A percentile compares a stretch with the other conserved stretches of the same genome.
phyloP scores from a whole-genome alignment of 2,329 filamentous ascomycete species.

The Lecanicillium sp. region DNA sequence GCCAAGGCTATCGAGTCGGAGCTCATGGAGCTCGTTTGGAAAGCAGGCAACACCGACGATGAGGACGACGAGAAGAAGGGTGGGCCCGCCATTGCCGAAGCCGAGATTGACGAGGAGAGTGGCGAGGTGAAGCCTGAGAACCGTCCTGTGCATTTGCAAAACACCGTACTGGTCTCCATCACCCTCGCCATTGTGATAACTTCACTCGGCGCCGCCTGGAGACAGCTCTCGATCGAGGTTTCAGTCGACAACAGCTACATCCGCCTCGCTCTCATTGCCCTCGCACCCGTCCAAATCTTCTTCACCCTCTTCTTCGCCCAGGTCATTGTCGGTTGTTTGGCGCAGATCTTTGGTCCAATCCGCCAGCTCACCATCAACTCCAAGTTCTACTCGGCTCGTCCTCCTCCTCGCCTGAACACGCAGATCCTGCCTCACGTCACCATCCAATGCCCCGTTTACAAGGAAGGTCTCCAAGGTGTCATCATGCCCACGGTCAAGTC shows the following conservation, averaged over 20 bases:
- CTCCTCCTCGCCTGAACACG: constrained; percentile 53
- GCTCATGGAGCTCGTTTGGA: constrained; percentile 72
- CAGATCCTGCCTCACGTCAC: constrained; percentile 62
- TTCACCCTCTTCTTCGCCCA: constrained; percentile 78
- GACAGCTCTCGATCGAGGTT: constrained; percentile 61
- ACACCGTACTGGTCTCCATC: constrained; percentile 59
- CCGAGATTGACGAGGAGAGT: constrained; percentile 64
- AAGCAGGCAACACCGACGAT: constrained; percentile 47
- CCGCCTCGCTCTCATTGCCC: constrained; percentile 55
- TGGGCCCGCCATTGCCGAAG: constrained; percentile 32
- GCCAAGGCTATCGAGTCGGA: constrained; percentile 68
- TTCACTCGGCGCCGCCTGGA: constrained; percentile 62
- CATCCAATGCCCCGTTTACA: constrained; percentile 83
- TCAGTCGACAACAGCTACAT: constrained; percentile 55
- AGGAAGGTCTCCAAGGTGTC: constrained; percentile 69
- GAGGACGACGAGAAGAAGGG: constrained; percentile 44
- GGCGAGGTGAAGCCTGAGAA: constrained; percentile 57
- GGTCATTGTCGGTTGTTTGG: constrained; percentile 67
- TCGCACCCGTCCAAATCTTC: constrained; percentile 68
- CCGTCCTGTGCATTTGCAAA: constrained; percentile 61
- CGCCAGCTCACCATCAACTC: constrained; percentile 68
- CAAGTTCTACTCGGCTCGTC: constrained; percentile 72
- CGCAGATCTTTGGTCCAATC: constrained; percentile 69
- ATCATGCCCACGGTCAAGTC: constrained; percentile 72
- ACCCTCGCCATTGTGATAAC: constrained; percentile 59